Evolutionary conservation across 495 filamentous ascomycete species (phyloP), one percentile per base, ranked within the genome.

Genomic region (Penicillium atrosanguineum): DNA sequence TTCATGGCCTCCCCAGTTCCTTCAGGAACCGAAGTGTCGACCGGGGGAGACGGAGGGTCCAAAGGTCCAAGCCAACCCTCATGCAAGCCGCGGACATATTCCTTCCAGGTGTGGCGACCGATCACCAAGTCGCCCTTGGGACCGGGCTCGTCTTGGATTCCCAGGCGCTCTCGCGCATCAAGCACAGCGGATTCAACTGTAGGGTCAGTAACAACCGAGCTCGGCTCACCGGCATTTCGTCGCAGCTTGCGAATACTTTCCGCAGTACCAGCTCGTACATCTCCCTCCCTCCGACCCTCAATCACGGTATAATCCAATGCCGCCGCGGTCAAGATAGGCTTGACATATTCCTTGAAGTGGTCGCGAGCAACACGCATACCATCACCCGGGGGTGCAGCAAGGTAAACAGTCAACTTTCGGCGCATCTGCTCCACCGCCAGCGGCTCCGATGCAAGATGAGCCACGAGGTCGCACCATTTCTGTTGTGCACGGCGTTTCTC

Each of bases 11-110:
- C 57, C 6, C 63, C 59, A 25, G 64, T 50, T 29, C 52, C 62
- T 4, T 64, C 53, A 0, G 31, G 45, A 28, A 59, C 47, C 21
- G 72, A 67, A n/a, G 34, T 20, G 1, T 52, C 59, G 12, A 39
- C 51, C 16, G 55, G 49, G 0, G 64, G 55, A 20, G 56, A 41
- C 14, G 79, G 79, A 44, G 73, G 65, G 60, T 84, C 79, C 21
- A 96, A 72, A 1, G 94, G 91, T 1, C 94, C 94, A 16, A 99
- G 74, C 94, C 95, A 97, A 47, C 94, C 94, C 64, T 99, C 94
- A 56, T 99, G 94, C 52, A 97, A 59, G 23, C 94, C 94, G 23
- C 90, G 82, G 9, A 97, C 72, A 69, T 97, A 99, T 72, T 99
- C 94, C 72, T 97, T 97, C 94, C 94, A 99, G 8, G 92, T 87